Conservation (phyloP, 495 filamentous ascomycete genomes). For the Tuber indicum region DNA sequence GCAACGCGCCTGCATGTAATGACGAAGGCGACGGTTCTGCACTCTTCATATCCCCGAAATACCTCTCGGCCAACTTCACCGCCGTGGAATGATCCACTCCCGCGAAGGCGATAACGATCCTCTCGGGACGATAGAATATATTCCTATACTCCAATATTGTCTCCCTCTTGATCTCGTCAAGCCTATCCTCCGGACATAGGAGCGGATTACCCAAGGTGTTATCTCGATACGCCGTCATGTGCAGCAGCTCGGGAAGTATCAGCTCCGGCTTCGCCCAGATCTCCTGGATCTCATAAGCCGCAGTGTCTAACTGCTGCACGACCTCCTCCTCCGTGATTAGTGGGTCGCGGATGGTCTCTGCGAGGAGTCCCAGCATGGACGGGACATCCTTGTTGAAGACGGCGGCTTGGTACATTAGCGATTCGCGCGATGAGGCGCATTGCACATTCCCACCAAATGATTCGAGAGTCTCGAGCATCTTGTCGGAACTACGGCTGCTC, state of each 20-base stretch:
- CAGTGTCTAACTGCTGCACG: conserved; percentile 74
- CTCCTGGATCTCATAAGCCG: conserved; percentile 90
- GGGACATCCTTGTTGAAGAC: conserved; percentile 94
- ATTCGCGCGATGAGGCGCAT: conserved; percentile 89
- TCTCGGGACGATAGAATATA: conserved; percentile 78
- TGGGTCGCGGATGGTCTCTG: conserved; percentile 89
- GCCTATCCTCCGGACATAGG: conserved; percentile 78
- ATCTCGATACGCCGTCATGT: conserved; percentile 87
- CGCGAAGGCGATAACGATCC: conserved; percentile 91
- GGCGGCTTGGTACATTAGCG: conserved; percentile 97
- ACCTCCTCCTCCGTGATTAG: conserved; percentile 88
- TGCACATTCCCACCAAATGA: conserved; percentile 89
- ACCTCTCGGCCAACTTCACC: conserved; percentile 68
- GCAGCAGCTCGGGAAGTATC: conserved; percentile 89
- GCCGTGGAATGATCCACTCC: conserved; percentile 79
- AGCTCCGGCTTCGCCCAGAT: conserved; percentile 98
- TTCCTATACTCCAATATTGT: conserved; percentile 73
- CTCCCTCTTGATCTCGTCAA: conserved; percentile 65
- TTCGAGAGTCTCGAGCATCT: conserved; percentile 82
- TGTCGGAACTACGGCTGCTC: conserved; percentile 59
- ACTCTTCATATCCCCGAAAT: conserved; percentile 82
- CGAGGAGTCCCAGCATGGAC: conserved; percentile 73
- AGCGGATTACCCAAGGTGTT: conserved; percentile 94
- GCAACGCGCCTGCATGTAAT: conserved; percentile 38
- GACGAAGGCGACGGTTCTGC: conserved; percentile 46